Evolutionary conservation across 352 stramenopile species (phyloP).

Genomic region (Globisporangium splendens): DNA sequence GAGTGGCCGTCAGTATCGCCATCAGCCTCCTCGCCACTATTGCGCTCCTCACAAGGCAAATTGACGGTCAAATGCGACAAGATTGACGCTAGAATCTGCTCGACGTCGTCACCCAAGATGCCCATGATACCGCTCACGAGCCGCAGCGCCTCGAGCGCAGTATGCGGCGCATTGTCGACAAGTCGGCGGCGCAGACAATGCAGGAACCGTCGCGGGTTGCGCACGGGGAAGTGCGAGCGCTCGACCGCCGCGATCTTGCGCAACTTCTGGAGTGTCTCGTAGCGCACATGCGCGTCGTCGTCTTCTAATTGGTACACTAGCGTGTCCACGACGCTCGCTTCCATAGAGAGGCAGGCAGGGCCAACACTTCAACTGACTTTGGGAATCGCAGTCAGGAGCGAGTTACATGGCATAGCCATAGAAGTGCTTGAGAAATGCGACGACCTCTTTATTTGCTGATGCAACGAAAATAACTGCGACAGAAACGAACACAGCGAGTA

Average conservation of each 20-base stretch:
- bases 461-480: too few relatives aligned
- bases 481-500: too few relatives aligned
- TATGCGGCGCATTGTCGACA: conserved; percentile 31
- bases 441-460: too few relatives aligned
- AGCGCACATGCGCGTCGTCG: conserved; percentile 49
- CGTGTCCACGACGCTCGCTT: conserved; percentile 52
- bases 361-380: too few relatives aligned
- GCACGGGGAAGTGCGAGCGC: conserved; percentile 58
- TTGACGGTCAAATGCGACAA: conserved; percentile 59
- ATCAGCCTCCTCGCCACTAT: not conserved
- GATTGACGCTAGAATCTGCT: conserved; percentile 67
- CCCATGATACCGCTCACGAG: conserved; percentile 64
- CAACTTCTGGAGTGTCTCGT: conserved; percentile 55
- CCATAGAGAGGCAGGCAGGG: conserved; percentile 20
- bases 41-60: conserved; percentile 18
- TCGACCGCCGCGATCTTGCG: conserved; percentile 65
- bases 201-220: conserved; percentile 68
- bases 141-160: conserved; percentile 47
- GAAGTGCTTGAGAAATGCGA: too few relatives aligned
- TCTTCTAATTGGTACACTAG: conserved; percentile 82
- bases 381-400: too few relatives aligned
- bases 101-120: conserved; percentile 56
- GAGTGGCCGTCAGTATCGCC: not conserved
- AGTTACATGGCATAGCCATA: too few relatives aligned
- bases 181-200: conserved; percentile 65